Base-by-base conservation (phyloP, 495 filamentous ascomycete species). In the Talaromyces proteolyticus region DNA sequence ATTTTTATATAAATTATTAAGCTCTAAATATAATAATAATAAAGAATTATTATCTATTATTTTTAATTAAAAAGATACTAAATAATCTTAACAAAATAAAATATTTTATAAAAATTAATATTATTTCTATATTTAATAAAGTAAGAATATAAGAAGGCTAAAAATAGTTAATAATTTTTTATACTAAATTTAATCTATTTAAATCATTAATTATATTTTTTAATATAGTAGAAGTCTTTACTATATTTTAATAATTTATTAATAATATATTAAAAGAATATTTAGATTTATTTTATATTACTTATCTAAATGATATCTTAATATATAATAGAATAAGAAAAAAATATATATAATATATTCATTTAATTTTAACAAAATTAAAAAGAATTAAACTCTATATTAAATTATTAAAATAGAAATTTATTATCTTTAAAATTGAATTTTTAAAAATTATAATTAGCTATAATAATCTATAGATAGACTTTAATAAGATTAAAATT, bases 281-380 rank as follows among this genome's bases (percentile, higher is more conserved):
- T n/a, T n/a, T n/a, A n/a, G n/a, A 23, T 26, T 26, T 17, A 26
- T 19, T 18, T 5, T 11, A 46, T 25, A 16, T 34, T 24, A 51
- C 10, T 3, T 46, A 26, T 25, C 8, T 47, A 48, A n/a, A 50
- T 49, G 18, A 47, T 19, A 53, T 29, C 3, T 49, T 49, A 49
- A 47, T 49, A 29, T 49, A 38, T 7, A 18, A 10, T 49, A 23
- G 18, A 29, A 38, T 52, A 19, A 49, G 11, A 16, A 49, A 26
- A 12, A 36, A 34, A 17, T 53, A 36, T 26, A 17, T 8, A 49
- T 36, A 47, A 20, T 29, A 49, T 47, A 39, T 49, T 19, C 20
- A 18, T n/a, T 53, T 47, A 53, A 49, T 26, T 18, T 12, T 21
- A 36, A 36, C 49, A 49, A 53, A 21, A 49, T 11, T 22, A 39